Conservation (phyloP, 495 filamentous ascomycete species). For the Hyphodiscus hymeniophilus region DNA sequence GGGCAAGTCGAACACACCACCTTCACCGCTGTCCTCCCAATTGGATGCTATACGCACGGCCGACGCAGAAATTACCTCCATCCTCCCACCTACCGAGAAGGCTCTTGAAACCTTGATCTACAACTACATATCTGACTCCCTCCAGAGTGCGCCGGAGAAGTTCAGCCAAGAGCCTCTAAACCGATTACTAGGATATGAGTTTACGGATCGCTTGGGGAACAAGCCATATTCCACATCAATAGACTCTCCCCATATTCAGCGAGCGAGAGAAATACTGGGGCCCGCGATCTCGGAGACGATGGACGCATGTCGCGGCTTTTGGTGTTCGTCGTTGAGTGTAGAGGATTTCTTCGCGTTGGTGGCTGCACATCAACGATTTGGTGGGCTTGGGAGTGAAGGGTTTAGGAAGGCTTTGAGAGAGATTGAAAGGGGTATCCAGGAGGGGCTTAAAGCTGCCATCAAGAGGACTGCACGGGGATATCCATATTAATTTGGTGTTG, state of each 20-base stretch:
- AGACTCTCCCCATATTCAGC: neutral
- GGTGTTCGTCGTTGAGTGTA: neutral
- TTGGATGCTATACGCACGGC: no score
- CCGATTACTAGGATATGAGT: neutral
- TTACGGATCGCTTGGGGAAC: neutral
- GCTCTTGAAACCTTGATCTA: neutral
- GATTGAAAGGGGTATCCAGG: neutral
- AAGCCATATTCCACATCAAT: neutral
- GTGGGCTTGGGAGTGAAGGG: neutral
- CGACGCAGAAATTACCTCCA: neutral
- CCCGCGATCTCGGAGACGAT: neutral
- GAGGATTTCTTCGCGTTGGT: neutral
- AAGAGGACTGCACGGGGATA: no score
- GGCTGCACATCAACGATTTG: neutral
- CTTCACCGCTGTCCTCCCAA: no score
- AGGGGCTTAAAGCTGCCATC: neutral
- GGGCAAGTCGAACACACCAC: no score
- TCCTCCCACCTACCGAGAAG: neutral
- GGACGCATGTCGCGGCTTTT: neutral
- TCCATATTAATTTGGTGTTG: no score
- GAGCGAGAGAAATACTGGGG: neutral
- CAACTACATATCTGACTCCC: neutral
- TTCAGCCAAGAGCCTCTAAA: neutral
- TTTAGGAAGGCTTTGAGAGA: neutral
- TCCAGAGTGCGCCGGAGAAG: neutral